phyloP scores from a whole-genome alignment of 345 rosid genomes.

The Mercurialis annua region DNA sequence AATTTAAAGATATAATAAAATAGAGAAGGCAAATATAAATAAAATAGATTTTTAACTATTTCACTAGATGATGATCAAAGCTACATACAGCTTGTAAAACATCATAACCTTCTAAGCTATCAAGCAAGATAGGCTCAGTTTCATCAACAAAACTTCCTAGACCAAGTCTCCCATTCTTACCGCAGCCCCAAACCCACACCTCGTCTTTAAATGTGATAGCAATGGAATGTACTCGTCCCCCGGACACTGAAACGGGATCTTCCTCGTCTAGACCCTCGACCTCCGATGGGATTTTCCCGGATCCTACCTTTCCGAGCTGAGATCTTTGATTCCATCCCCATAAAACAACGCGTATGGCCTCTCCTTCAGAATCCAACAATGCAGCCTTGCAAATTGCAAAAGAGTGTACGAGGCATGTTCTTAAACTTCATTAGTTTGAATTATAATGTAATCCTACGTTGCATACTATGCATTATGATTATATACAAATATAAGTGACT shows the following conservation, averaged over 20 bases:
- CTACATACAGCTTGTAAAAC: slow-evolving; percentile 64
- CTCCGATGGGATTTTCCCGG: slow-evolving; percentile 41
- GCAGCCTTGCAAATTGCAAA: slow-evolving; percentile 51
- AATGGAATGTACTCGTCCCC: slow-evolving; percentile 76
- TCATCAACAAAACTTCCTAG: slow-evolving; percentile 71
- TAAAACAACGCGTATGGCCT: slow-evolving; percentile 37
- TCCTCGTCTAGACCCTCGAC: slow-evolving; percentile 54
- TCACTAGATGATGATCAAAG: slow-evolving; percentile 61
- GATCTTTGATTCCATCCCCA: slow-evolving; percentile 90
- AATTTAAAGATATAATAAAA: neutral
- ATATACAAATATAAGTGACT: too few species aligned
- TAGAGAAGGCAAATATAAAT: too few species aligned
- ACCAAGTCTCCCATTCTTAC: slow-evolving; percentile 80
- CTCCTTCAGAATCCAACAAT: slow-evolving; percentile 26
- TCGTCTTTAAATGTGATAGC: slow-evolving; percentile 58
- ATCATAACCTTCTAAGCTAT: slow-evolving; percentile 47
- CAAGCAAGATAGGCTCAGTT: slow-evolving; percentile 52
- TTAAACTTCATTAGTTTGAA: too few species aligned
- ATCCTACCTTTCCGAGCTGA: slow-evolving; percentile 79
- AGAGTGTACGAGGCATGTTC: slow-evolving; percentile 96
- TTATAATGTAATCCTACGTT: too few species aligned
- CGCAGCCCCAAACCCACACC: slow-evolving; percentile 86
- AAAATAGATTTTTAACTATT: neutral
- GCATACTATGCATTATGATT: too few species aligned
- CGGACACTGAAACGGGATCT: slow-evolving; percentile 46